A percentile compares a stretch with the other conserved stretches of the same genome.
These are phyloP conservation scores for Huntiella omanensis DNA, from an alignment of 2,329 filamentous ascomycete species.

Conservation along the genomic window DNA sequence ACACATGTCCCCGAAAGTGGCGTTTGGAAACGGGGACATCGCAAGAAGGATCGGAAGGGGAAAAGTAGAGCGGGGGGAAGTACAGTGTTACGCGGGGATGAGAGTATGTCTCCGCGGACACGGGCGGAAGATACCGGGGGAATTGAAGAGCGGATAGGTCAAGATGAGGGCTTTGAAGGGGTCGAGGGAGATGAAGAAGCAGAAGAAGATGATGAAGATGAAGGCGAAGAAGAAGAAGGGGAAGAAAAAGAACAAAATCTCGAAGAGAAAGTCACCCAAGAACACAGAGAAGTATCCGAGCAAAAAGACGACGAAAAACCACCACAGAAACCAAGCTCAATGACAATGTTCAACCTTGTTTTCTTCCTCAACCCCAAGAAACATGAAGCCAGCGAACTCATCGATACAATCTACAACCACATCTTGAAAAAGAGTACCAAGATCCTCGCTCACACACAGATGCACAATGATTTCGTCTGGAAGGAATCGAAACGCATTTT, in stretches of 20 bases:
- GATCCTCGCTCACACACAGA: conserved; percentile 81
- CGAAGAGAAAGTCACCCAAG: conserved; percentile 15
- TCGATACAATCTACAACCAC: conserved; percentile 65
- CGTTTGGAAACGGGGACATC: conserved; percentile 32
- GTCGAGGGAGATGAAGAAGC: conserved; percentile 12
- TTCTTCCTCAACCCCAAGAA: conserved; percentile 72
- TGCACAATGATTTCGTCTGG: conserved; percentile 77
- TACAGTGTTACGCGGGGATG: conserved; percentile 12
- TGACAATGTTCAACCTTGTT: conserved; percentile 97
- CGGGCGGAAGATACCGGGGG: background rate
- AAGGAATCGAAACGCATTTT: conserved; percentile 74
- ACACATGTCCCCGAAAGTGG: conserved; percentile 66
- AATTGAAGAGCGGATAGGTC: too few relatives aligned
- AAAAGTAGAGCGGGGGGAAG: conserved; percentile 20
- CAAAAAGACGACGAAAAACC: conserved; percentile 14
- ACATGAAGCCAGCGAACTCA: conserved; percentile 55
- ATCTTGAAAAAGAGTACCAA: conserved; percentile 86
- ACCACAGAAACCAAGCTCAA: conserved; percentile 42
- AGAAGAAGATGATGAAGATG: conserved; percentile 13
- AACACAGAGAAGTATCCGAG: conserved; percentile 13
- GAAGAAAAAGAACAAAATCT: conserved; percentile 13
- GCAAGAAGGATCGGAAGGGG: conserved; percentile 24
- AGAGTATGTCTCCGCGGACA: conserved; percentile 8
- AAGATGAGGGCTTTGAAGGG: background rate
- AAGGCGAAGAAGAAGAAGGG: conserved; percentile 16